Percentiles rank a stretch among this genome's conserved stretches.
Conservation (phyloP, 257 asterid species). For the Solanum pinnatisectum region DNA sequence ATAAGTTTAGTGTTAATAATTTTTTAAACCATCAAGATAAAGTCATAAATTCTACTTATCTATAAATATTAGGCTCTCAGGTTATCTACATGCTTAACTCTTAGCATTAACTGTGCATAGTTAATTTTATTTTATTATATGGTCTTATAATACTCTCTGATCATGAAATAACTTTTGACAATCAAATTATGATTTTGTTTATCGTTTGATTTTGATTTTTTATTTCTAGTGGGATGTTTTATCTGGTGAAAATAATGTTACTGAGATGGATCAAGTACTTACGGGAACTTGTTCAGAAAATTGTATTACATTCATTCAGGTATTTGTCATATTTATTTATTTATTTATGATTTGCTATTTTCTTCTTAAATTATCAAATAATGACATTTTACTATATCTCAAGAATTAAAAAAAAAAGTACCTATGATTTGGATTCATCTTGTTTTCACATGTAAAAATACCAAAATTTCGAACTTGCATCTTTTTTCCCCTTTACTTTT, state of each 20-base stretch:
- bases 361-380: background rate
- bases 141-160: background rate
- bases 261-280: slow-evolving; percentile 37
- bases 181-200: background rate
- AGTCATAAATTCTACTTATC: background rate
- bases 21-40: background rate
- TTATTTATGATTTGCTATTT: background rate
- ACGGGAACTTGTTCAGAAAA: slow-evolving; percentile 48
- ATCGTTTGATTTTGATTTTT: background rate
- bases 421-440: background rate
- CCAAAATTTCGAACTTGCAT: background rate
- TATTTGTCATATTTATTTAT: background rate
- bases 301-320: slow-evolving; percentile 52
- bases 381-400: background rate
- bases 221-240: slow-evolving; percentile 57
- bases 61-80: background rate
- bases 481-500: background rate
- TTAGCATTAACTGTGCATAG: background rate
- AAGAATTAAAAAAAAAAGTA: too few relatives aligned
- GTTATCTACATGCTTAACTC: background rate
- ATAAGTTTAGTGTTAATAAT: background rate
- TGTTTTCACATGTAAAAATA: background rate
- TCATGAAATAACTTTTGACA: background rate
- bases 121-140: background rate
- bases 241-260: slow-evolving; percentile 28